Conservation (phyloP, 2,329 filamentous ascomycete species). For the Paracorniculantispora psalliotae region DNA sequence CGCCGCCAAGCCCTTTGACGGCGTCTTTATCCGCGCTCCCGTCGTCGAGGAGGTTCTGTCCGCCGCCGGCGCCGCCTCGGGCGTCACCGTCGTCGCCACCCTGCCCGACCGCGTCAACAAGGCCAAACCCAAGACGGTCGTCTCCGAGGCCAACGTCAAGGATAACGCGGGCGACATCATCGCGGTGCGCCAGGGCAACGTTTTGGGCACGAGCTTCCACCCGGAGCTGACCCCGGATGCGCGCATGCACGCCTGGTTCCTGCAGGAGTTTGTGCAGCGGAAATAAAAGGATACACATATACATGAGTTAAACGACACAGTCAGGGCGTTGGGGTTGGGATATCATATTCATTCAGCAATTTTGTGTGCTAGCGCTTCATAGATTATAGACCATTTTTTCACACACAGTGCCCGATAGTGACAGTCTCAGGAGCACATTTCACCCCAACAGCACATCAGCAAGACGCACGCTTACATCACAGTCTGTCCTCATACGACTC, state of each 20-base stretch:
- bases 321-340: not conserved
- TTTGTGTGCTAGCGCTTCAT: not conserved
- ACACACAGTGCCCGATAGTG: not conserved
- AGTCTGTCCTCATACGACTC: not conserved
- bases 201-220: slow-evolving; percentile 93
- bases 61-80: slow-evolving; percentile 21
- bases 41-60: slow-evolving; percentile 78
- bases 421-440: not conserved
- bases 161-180: slow-evolving; percentile 69
- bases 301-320: too few species aligned
- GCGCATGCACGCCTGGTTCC: slow-evolving; percentile 91
- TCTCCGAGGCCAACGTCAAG: slow-evolving; percentile 33
- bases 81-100: slow-evolving; percentile 48
- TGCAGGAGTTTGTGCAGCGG: slow-evolving; percentile 48
- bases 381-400: not conserved
- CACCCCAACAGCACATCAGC: not conserved
- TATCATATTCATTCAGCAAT: not conserved
- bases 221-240: slow-evolving; percentile 86
- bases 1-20: slow-evolving; percentile 51
- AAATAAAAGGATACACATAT: too few species aligned
- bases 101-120: slow-evolving; percentile 38
- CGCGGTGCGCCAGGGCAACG: slow-evolving; percentile 83
- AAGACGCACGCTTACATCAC: not conserved
- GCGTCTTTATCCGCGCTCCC: slow-evolving; percentile 90
- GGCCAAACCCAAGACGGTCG: slow-evolving; percentile 27